Evolutionary conservation across 371 early-diverging fungal species (phyloP).

Genomic region (Haplosporangium sp.): DNA sequence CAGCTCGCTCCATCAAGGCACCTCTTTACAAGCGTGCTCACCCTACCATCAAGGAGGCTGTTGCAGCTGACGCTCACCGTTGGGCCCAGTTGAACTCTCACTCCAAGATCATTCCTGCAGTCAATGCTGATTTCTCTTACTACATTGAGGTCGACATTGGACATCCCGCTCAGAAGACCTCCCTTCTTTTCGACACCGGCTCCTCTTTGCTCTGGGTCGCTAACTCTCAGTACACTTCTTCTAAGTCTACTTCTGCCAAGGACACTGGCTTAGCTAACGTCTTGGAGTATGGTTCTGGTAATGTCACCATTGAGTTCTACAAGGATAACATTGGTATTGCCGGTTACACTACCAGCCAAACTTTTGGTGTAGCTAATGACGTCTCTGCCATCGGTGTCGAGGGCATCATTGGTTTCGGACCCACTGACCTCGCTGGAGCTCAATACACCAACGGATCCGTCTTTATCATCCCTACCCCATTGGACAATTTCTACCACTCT

Average conservation of each 20-base stretch:
- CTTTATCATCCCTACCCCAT: constrained; percentile 85
- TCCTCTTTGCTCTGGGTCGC: constrained; percentile 33
- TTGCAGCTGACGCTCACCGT: background rate
- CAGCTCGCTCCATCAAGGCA: constrained; percentile 7
- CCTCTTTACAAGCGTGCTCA: background rate
- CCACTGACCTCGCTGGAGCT: constrained; percentile 10
- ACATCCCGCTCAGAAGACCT: background rate
- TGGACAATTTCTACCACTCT: constrained; percentile 80
- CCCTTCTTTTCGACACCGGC: constrained; percentile 13
- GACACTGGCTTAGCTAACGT: constrained; percentile 85
- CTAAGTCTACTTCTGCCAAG: constrained; percentile 83
- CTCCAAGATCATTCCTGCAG: constrained; percentile 7
- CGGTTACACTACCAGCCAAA: constrained; percentile 65
- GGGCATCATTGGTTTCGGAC: constrained; percentile 17
- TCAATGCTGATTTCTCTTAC: background rate
- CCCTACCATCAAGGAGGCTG: constrained; percentile 3
- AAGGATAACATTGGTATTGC: constrained; percentile 90
- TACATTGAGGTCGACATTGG: constrained; percentile 5
- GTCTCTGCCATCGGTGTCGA: constrained; percentile 29
- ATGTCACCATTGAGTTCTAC: constrained; percentile 88
- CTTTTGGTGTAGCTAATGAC: constrained; percentile 78
- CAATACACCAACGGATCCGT: constrained; percentile 73
- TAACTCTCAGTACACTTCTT: background rate
- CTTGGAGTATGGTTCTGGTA: constrained; percentile 71
- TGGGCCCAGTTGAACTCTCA: constrained; percentile 2